phyloP scores from a whole-genome alignment of 1,284 basidiomycete species.

The Limonomyces culmigenus region DNA sequence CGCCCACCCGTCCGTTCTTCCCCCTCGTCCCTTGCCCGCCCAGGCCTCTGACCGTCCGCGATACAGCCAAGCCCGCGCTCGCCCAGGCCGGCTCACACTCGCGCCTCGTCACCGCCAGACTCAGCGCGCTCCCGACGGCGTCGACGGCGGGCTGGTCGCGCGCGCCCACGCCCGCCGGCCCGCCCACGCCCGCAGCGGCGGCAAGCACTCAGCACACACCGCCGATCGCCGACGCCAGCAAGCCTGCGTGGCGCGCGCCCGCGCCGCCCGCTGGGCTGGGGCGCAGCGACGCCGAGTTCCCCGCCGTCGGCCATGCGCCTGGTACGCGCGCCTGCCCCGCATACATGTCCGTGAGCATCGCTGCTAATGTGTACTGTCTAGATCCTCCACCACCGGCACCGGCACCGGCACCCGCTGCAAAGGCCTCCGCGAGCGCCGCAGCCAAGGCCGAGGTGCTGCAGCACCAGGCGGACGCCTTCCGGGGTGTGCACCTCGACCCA shows the following conservation, averaged over 20 bases:
- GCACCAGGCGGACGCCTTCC: slow-evolving; percentile 80
- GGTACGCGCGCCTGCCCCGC: no score
- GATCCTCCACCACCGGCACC: slow-evolving; percentile 23
- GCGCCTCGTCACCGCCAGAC: slow-evolving; percentile 68
- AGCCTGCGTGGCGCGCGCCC: no score
- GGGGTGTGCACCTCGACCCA: slow-evolving; percentile 80
- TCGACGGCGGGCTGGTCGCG: slow-evolving; percentile 61
- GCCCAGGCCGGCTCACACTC: slow-evolving; percentile 47
- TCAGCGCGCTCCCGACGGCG: slow-evolving; percentile 46
- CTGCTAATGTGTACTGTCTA: no score
- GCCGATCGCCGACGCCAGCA: no score
- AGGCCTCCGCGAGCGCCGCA: slow-evolving; percentile 67
- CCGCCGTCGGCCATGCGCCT: no score
- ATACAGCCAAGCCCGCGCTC: slow-evolving; percentile 35
- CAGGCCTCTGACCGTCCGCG: slow-evolving; percentile 4
- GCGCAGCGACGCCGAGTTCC: no score
- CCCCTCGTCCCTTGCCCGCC: slow-evolving; percentile 4
- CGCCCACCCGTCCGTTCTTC: slow-evolving; percentile 26
- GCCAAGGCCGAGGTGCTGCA: slow-evolving; percentile 42
- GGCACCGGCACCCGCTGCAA: slow-evolving; percentile 11
- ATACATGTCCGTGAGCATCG: no score
- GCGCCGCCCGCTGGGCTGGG: no score
- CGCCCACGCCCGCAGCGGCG: no score
- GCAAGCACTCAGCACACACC: no score
- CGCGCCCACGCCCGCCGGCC: slow-evolving; percentile 37